Evolutionary conservation across 768 basidiomycete species (phyloP).

Genomic region (Hortiboletus campestris): DNA sequence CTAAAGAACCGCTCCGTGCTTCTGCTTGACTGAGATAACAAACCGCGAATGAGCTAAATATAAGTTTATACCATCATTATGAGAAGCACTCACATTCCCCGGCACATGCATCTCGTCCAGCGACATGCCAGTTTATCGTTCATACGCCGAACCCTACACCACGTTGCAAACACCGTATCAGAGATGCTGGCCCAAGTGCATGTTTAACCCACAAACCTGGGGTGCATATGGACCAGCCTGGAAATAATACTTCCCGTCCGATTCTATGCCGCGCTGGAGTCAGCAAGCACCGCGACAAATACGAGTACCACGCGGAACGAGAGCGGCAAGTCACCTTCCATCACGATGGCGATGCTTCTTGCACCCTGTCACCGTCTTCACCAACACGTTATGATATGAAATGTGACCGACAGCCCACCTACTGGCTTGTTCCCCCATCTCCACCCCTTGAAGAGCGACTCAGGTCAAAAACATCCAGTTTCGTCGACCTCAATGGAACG

Average conservation of each 20-base stretch:
- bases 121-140: conserved; percentile 71
- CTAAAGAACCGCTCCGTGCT: no score
- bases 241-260: conserved; percentile 70
- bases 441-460: conserved; percentile 15
- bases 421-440: conserved; percentile 50
- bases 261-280: conserved; percentile 39
- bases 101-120: conserved; percentile 70
- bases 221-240: conserved; percentile 66
- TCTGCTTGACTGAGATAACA: conserved; percentile 48
- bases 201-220: conserved; percentile 43
- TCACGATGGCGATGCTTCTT: conserved; percentile 59
- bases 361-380: conserved; percentile 37
- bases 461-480: conserved; percentile 49
- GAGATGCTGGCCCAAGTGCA: background rate
- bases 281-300: conserved; percentile 18
- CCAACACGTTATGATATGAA: background rate
- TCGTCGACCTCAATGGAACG: conserved; percentile 51
- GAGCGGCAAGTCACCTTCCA: conserved; percentile 44
- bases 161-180: conserved; percentile 2
- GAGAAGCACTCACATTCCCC: conserved; percentile 52
- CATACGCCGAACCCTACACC: conserved; percentile 67
- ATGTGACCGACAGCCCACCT: conserved; percentile 52
- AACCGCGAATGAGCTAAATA: conserved; percentile 2
- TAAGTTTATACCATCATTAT: no score
- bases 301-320: conserved; percentile 4